A percentile compares a stretch with the other conserved stretches of the same genome.
Evolutionary conservation across 768 basidiomycete genomes (phyloP).

Genomic region (Amanita inopinata): DNA sequence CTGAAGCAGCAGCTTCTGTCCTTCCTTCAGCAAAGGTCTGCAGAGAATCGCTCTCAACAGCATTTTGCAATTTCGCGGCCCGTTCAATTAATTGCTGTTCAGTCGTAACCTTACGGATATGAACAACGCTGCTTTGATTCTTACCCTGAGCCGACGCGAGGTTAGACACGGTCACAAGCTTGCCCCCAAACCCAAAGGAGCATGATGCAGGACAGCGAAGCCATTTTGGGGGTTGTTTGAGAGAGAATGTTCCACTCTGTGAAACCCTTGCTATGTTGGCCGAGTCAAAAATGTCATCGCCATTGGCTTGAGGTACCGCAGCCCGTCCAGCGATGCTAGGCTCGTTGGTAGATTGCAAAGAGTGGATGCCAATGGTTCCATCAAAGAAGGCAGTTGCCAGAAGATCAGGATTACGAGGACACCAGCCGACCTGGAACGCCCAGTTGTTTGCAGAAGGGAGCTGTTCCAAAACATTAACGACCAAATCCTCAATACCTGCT

Average conservation of each 20-base stretch:
- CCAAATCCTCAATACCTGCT: slow-evolving; percentile 4
- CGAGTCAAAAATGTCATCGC: slow-evolving; percentile 73
- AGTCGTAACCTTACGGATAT: slow-evolving; percentile 68
- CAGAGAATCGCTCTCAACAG: slow-evolving; percentile 48
- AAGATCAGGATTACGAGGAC: slow-evolving; percentile 79
- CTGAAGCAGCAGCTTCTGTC: slow-evolving; percentile 30
- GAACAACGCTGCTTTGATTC: slow-evolving; percentile 74
- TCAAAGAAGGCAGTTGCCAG: slow-evolving; percentile 93
- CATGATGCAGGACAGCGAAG: slow-evolving; percentile 71
- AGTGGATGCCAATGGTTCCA: slow-evolving; percentile 88
- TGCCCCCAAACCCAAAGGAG: slow-evolving; percentile 90
- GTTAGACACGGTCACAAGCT: slow-evolving; percentile 73
- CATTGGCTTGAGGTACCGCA: slow-evolving; percentile 39
- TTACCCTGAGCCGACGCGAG: slow-evolving; percentile 66
- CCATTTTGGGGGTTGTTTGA: slow-evolving; percentile 97
- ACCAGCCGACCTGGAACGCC: slow-evolving; percentile 98
- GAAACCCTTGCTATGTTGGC: slow-evolving; percentile 41
- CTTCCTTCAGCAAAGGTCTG: slow-evolving; percentile 62
- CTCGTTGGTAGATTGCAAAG: slow-evolving; percentile 82
- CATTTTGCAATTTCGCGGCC: slow-evolving; percentile 54
- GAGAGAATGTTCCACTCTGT: slow-evolving; percentile 55
- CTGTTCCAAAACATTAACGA: slow-evolving; percentile 24
- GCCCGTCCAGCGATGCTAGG: slow-evolving; percentile 26
- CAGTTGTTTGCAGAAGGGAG: slow-evolving; percentile 89
- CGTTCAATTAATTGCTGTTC: slow-evolving; percentile 69